Evolutionary conservation across 768 basidiomycete species (phyloP).

Genomic region (Rhodotorula paludigena): DNA sequence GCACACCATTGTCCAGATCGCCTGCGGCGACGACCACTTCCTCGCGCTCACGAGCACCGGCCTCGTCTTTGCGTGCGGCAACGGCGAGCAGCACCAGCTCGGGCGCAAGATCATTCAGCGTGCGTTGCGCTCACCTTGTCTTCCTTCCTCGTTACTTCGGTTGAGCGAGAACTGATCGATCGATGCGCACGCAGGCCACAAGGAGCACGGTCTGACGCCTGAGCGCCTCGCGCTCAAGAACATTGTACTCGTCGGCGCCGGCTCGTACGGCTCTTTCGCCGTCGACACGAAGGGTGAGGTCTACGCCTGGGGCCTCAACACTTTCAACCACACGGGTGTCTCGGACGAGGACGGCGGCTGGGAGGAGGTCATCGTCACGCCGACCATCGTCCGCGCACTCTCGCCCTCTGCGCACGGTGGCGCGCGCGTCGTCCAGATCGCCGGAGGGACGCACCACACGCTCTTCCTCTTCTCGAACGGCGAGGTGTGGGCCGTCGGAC

Average conservation of each 20-base stretch:
- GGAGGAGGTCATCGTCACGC: conserved; percentile 53
- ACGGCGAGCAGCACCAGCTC: conserved; percentile 82
- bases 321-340: conserved; percentile 65
- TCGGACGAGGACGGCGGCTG: conserved; percentile 47
- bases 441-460: conserved; percentile 80
- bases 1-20: conserved; percentile 62
- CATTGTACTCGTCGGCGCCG: conserved; percentile 69
- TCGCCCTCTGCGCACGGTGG: conserved; percentile 47
- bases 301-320: conserved; percentile 94
- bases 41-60: conserved; percentile 83
- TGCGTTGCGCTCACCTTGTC: not conserved
- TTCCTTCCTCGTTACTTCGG: not conserved
- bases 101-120: conserved; percentile 74
- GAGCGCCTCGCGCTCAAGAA: conserved; percentile 77
- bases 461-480: conserved; percentile 80
- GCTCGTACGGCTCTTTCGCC: conserved; percentile 82
- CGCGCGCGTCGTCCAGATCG: conserved; percentile 57
- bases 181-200: conserved; percentile 54
- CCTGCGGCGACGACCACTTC: conserved; percentile 81
- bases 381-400: conserved; percentile 50
- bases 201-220: conserved; percentile 81
- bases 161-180: not conserved
- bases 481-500: conserved; percentile 78
- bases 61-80: conserved; percentile 81
- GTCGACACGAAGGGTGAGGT: conserved; percentile 75